Evolutionary conservation across 345 rosid species (phyloP), one percentile per base, ranked within the genome.

Genomic region (Citrus medica): DNA sequence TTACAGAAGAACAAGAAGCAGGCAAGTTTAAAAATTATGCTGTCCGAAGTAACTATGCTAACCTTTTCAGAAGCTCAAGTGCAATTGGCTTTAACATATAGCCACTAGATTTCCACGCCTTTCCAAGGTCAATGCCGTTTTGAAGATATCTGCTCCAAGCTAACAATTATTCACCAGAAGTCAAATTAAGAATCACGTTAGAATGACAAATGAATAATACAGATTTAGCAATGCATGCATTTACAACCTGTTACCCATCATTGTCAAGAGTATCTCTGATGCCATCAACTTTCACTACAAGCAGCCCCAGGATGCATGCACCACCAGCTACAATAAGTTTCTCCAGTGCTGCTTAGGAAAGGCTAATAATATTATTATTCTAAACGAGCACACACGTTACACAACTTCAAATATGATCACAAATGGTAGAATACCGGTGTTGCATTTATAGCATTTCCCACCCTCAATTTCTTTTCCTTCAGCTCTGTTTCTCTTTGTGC

Each of bases 401-500:
- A 55, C 5, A 19, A 30, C 24, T 48, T 70, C 38, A 70, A 70
- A 70, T 32, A 14, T 71, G 46, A 55, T 48, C 40, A 27, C 40
- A 12, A 24, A 70, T 28, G 25, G 30, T 3, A 25, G 25, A 3
- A 28, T 66, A 82, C 85, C 83, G 77, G 65, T 2, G 85, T 82
- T 37, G 78, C 82, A 71, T 80, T 80, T 24, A 75, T 78, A 37
- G 81, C 82, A 35, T 85, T 83, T 74, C 82, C 80, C 48, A 74
- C 85, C 73, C 83, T 82, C 48, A 79, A 74, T 66, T 84, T 84
- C 84, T 82, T 82, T 74, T 74, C 87, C 51, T 82, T 82, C 32
- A 84, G 84, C 25, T 27, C 46, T 19, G 71, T 63, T 22, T 75
- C 70, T 19, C 71, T 75, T 42, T 21, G 78, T 30, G 48, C 69